Conservation (phyloP, 495 filamentous ascomycete species). For the Tuber magnatum region DNA sequence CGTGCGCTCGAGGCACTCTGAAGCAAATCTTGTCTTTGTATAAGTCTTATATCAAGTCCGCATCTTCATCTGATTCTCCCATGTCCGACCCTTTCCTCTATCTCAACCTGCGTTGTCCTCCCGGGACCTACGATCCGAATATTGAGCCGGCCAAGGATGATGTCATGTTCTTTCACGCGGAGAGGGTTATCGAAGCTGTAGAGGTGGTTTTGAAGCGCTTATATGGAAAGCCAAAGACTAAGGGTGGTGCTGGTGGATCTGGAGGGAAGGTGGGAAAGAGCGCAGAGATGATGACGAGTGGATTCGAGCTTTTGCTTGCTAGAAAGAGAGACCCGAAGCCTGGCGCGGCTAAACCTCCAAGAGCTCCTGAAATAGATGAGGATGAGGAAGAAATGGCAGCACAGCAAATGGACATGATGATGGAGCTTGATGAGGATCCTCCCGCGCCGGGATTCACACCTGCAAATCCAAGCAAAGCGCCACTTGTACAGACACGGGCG, state of each 20-base stretch:
- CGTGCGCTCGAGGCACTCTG: constrained; percentile 53
- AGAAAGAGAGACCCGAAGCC: constrained; percentile 26
- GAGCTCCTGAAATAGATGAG: constrained; percentile 10
- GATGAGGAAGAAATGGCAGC: constrained; percentile 32
- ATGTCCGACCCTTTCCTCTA: constrained; percentile 63
- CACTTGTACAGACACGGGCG: not conserved
- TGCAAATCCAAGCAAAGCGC: not conserved
- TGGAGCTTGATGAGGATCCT: not conserved
- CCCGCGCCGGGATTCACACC: not conserved
- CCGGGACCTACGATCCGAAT: constrained; percentile 73
- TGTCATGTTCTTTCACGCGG: constrained; percentile 64
- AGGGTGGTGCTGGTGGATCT: not conserved
- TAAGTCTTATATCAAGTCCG: constrained; percentile 51
- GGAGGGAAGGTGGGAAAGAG: constrained; percentile 11
- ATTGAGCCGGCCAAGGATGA: constrained; percentile 88
- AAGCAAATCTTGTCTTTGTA: constrained; percentile 60
- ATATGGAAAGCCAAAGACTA: constrained; percentile 48
- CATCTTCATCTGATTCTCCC: constrained; percentile 33
- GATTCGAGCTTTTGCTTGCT: constrained; percentile 41
- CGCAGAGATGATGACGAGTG: constrained; percentile 8
- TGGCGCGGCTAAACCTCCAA: not conserved
- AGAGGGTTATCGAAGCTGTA: constrained; percentile 49
- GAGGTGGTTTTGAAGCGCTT: constrained; percentile 51
- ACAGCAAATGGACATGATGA: constrained; percentile 20
- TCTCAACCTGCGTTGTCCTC: constrained; percentile 64